Conservation (phyloP, 2,329 filamentous ascomycete species). For the Colletotrichum agaves region DNA sequence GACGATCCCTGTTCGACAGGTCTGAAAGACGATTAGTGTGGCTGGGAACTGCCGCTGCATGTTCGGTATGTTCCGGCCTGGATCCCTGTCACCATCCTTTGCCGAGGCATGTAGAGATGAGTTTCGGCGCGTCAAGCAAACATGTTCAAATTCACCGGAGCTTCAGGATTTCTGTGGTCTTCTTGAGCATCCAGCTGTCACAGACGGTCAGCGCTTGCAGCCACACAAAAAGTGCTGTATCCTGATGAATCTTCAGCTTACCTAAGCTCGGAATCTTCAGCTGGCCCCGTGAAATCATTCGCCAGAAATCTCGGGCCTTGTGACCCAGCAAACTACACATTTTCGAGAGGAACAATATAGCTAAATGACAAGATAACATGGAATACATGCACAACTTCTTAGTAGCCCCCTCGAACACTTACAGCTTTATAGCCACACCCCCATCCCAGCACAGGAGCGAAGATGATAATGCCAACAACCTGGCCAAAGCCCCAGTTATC, state of each 20-base stretch:
- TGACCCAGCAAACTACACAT: conserved; percentile 40
- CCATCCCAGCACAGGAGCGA: background rate
- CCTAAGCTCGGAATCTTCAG: too few species aligned
- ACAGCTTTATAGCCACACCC: background rate
- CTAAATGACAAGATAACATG: background rate
- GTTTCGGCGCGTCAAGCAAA: too few species aligned
- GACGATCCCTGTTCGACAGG: background rate
- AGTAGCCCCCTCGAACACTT: too few species aligned
- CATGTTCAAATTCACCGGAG: too few species aligned
- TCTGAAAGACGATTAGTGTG: background rate
- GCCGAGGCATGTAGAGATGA: background rate
- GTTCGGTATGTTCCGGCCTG: background rate
- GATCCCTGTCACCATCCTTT: background rate
- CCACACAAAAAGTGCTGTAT: too few species aligned
- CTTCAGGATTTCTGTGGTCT: too few species aligned
- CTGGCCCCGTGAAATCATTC: too few species aligned
- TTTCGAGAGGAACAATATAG: background rate
- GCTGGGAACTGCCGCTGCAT: background rate
- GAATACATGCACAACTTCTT: too few species aligned
- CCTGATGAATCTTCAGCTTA: too few species aligned
- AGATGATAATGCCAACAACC: background rate
- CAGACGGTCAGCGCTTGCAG: too few species aligned
- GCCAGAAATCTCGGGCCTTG: too few species aligned
- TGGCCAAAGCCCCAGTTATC: conserved; percentile 38
- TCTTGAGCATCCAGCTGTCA: background rate